Evolutionary conservation across 257 asterid genomes (phyloP).

Genomic region (Gentiana straminea): DNA sequence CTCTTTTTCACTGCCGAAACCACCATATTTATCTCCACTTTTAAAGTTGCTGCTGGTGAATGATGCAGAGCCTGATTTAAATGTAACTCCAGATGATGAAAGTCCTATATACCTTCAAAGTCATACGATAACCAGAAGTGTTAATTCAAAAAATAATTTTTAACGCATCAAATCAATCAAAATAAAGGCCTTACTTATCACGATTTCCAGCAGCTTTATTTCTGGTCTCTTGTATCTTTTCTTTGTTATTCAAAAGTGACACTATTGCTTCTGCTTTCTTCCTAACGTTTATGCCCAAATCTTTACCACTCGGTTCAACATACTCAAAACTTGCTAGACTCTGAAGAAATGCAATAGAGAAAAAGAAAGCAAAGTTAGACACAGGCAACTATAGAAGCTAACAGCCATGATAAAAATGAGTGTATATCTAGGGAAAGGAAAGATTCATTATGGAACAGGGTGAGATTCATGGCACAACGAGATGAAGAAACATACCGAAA

Average conservation of each 20-base stretch:
- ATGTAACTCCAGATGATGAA: slow-evolving; percentile 79
- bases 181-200: slow-evolving; percentile 57
- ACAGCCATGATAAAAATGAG: background rate
- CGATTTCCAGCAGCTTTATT: slow-evolving; percentile 79
- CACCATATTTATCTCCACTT: slow-evolving; percentile 56
- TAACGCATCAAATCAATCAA: slow-evolving; percentile 11
- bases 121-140: slow-evolving; percentile 10
- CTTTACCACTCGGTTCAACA: slow-evolving; percentile 87
- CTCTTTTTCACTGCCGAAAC: slow-evolving; percentile 52
- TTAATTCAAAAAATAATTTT: slow-evolving; percentile 6
- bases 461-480: slow-evolving; percentile 6
- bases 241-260: slow-evolving; percentile 71
- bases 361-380: slow-evolving; percentile 10
- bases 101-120: slow-evolving; percentile 69
- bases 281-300: slow-evolving; percentile 78
- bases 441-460: slow-evolving; percentile 7
- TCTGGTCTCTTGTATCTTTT: slow-evolving; percentile 79
- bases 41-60: slow-evolving; percentile 49
- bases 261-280: slow-evolving; percentile 82
- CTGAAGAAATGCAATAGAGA: slow-evolving; percentile 28
- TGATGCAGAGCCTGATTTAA: slow-evolving; percentile 62
- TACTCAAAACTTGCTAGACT: slow-evolving; percentile 83
- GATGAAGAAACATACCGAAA: slow-evolving; percentile 54
- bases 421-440: background rate
- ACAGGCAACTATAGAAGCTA: slow-evolving; percentile 5